Evolutionary conservation across 768 basidiomycete genomes (phyloP).

Genomic region (Hygrophoropsis aurantiaca): DNA sequence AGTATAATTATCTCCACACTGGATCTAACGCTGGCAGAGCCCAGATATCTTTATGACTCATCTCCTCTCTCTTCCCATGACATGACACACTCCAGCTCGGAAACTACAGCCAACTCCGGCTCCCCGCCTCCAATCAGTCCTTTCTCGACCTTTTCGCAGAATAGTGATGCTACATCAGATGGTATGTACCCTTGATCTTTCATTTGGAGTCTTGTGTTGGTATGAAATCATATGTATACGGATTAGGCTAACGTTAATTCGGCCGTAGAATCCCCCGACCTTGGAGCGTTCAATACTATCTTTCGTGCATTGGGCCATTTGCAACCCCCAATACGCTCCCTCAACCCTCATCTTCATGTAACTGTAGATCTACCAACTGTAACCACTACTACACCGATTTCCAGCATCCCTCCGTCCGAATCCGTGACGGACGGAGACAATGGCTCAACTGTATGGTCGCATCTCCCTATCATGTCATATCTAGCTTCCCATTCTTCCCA

Average conservation of each 20-base stretch:
- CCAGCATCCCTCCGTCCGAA: slow-evolving; percentile 18
- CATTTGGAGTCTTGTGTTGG: too few relatives aligned
- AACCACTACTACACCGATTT: slow-evolving; percentile 7
- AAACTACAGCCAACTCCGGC: slow-evolving; percentile 28
- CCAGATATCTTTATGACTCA: not conserved
- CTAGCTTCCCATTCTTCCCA: slow-evolving; percentile 36
- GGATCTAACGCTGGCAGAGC: too few relatives aligned
- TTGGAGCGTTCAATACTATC: slow-evolving; percentile 70
- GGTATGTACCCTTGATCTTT: slow-evolving; percentile 20
- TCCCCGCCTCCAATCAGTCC: slow-evolving; percentile 36
- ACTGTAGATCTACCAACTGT: slow-evolving; percentile 21
- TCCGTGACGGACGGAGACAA: slow-evolving; percentile 39
- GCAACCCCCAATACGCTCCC: slow-evolving; percentile 42
- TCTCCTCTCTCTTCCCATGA: slow-evolving; percentile 10
- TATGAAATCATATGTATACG: too few relatives aligned
- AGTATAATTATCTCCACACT: too few relatives aligned
- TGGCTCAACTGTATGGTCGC: slow-evolving; percentile 67
- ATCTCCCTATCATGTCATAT: slow-evolving; percentile 58
- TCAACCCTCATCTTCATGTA: slow-evolving; percentile 15
- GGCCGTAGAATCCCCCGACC: slow-evolving; percentile 59
- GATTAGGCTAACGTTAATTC: too few relatives aligned
- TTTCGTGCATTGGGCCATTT: slow-evolving; percentile 64
- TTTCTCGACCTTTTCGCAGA: slow-evolving; percentile 36
- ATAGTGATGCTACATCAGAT: slow-evolving; percentile 56
- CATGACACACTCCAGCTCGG: slow-evolving; percentile 37